Evolutionary conservation across 495 filamentous ascomycete genomes (phyloP).

Genomic region (Pyrenula massariospora): DNA sequence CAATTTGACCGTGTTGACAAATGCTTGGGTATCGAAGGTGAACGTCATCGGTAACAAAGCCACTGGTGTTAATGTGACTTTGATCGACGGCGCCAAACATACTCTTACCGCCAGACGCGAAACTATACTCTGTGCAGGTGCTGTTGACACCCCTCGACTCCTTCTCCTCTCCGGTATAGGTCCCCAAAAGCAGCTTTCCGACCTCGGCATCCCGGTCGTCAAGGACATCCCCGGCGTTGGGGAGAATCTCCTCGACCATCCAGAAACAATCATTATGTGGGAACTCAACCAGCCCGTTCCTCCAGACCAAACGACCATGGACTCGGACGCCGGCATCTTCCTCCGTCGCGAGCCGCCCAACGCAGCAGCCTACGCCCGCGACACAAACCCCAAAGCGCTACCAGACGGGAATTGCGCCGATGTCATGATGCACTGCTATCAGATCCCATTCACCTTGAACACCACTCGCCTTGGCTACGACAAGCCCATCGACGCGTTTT

Average conservation of each 20-base stretch:
- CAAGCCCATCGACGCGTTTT: slow-evolving; percentile 65
- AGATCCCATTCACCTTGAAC: slow-evolving; percentile 71
- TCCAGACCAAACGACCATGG: slow-evolving; percentile 69
- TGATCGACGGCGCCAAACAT: slow-evolving; percentile 51
- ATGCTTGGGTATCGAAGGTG: slow-evolving; percentile 68
- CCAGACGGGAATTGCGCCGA: slow-evolving; percentile 60
- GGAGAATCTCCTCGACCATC: slow-evolving; percentile 69
- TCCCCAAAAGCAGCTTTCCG: slow-evolving; percentile 47
- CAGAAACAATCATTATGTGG: slow-evolving; percentile 73
- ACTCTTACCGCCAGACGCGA: slow-evolving; percentile 51
- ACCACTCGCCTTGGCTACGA: slow-evolving; percentile 64
- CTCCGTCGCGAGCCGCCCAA: slow-evolving; percentile 56
- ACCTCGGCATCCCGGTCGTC: slow-evolving; percentile 54
- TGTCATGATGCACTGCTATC: slow-evolving; percentile 88
- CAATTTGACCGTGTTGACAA: slow-evolving; percentile 69
- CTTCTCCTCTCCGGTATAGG: slow-evolving; percentile 72
- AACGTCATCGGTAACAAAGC: slow-evolving; percentile 51
- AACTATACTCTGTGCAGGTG: slow-evolving; percentile 68
- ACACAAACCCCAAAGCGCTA: slow-evolving; percentile 11
- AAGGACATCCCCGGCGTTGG: slow-evolving; percentile 68
- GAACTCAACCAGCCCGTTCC: slow-evolving; percentile 69
- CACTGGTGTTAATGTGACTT: slow-evolving; percentile 52
- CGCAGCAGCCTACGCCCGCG: slow-evolving; percentile 32
- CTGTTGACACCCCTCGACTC: slow-evolving; percentile 63
- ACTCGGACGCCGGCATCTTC: slow-evolving; percentile 77